Conservation (phyloP, 1,284 basidiomycete genomes). For the Amylostereum areolatum region DNA sequence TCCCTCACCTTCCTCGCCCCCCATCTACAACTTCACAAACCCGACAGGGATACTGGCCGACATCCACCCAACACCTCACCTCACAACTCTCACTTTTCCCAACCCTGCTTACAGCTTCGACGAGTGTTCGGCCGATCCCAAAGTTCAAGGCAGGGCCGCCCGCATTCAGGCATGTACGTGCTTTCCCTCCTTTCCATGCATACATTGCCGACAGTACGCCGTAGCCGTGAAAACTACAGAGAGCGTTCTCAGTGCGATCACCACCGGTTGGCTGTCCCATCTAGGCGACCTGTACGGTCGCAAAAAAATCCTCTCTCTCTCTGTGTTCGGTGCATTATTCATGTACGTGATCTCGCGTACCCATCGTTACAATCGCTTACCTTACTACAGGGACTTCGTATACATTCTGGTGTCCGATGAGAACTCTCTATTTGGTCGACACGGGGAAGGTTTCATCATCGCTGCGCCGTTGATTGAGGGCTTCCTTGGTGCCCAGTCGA, state of each 20-base stretch:
- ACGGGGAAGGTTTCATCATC: constrained; percentile 39
- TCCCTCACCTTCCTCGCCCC: not conserved
- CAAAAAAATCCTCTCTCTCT: not conserved
- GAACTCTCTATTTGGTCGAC: constrained; percentile 30
- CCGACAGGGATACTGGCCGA: not conserved
- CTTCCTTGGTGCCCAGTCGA: constrained; percentile 40
- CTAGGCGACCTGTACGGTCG: not conserved
- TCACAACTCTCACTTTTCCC: not conserved
- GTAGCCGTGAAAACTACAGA: not conserved
- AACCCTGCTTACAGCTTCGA: not conserved
- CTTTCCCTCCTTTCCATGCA: not conserved
- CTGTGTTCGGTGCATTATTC: not conserved
- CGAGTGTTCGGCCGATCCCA: not conserved
- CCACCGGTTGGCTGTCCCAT: constrained; percentile 1
- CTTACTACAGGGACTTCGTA: constrained; percentile 32
- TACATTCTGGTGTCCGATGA: constrained; percentile 41
- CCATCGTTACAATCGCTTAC: not conserved
- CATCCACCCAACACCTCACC: too few relatives aligned
- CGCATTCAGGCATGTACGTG: not conserved
- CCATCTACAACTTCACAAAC: not conserved
- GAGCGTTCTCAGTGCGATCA: constrained; percentile 1
- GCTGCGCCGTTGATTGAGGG: constrained; percentile 44
- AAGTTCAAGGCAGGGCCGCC: not conserved
- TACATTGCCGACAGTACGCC: not conserved
- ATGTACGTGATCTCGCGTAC: not conserved